Evolutionary conservation across 164 flowering plant genomes (phyloP), one percentile per base, ranked within the genome.

Genomic region (Macadamia tetraphylla): DNA sequence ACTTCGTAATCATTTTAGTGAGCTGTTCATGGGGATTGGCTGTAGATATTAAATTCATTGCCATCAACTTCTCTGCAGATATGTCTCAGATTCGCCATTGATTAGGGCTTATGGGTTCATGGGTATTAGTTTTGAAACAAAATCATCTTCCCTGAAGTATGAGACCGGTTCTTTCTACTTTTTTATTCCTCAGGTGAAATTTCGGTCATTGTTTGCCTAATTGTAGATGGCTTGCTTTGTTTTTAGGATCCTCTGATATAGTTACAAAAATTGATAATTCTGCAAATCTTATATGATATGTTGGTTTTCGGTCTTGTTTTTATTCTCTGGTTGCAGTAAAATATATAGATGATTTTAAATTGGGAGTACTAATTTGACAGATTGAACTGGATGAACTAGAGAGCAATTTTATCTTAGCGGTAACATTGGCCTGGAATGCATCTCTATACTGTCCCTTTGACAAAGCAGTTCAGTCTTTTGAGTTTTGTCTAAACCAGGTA

Each of bases 401-500:
- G 55, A 82, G 79, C 58, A 49, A 6, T 61, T 83, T 88, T 70
- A 72, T 81, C 60, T 74, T 94, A 62, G 75, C 88, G n/a, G 91
- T 82, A 65, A 90, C 92, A 67, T 64, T 94, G 75, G 97, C 86
- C n/a, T 94, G 99, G 99, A 74, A 74, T 82, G 88, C 79, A 29
- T 75, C 77, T 74, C 74, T 74, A 46, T 66, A 57, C 51, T 74
- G 75, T 62, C 57, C 78, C 29, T 86, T 90, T 71, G 78, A 76
- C 67, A 85, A 85, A 60, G 90, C 95, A 6, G 42, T 92, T 69
- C 65, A 61, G 70, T 78, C 82, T 51, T 75, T 71, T 63, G 88
- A 90, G 71, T 76, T 72, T n/a, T 81, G 86, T 68, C 73, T 86
- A 49, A 17, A 60, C 67, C 90, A 91, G 97, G 97, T 91, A 81